Conservation (phyloP, 192 early-diverging fungal species). For the Coemansia erecta region DNA sequence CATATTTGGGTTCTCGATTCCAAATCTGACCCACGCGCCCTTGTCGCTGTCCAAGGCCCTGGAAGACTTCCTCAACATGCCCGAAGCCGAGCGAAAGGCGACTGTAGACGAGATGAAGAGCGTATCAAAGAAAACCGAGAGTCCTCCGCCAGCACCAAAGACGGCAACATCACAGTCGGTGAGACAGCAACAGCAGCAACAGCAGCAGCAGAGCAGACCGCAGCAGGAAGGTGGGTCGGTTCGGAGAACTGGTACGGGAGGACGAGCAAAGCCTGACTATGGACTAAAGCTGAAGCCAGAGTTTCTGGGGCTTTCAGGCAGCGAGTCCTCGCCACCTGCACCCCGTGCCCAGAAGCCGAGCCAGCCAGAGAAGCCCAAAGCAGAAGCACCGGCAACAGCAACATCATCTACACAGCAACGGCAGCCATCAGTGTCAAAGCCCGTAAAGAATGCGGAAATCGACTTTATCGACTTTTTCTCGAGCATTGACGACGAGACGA, state of each 20-base stretch:
- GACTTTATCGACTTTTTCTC: constrained; percentile 59
- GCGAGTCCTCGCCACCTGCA: not conserved
- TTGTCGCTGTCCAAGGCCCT: constrained; percentile 52
- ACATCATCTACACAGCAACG: not conserved
- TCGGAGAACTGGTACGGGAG: constrained; percentile 7
- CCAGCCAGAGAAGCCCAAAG: not conserved
- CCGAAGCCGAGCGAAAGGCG: constrained; percentile 26
- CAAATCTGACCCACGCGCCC: constrained; percentile 52
- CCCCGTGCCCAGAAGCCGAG: not conserved
- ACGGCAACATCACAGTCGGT: not conserved
- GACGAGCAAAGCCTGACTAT: constrained; percentile 37
- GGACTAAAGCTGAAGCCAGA: constrained; percentile 49
- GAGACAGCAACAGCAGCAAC: not conserved
- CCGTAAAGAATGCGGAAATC: constrained; percentile 15
- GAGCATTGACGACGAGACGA: constrained; percentile 48
- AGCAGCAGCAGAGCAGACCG: not conserved
- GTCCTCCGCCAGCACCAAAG: not conserved
- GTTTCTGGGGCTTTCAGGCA: constrained; percentile 10
- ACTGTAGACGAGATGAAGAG: constrained; percentile 32
- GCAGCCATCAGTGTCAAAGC: constrained; percentile 1
- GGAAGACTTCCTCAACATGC: constrained; percentile 53
- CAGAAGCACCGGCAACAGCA: not conserved
- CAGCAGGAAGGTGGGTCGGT: constrained; percentile 10
- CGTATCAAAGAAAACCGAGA: constrained; percentile 17
- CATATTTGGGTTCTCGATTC: constrained; percentile 53